Evolutionary conservation across 768 basidiomycete species (phyloP).

Genomic region (Mycena olivaceomarginata): DNA sequence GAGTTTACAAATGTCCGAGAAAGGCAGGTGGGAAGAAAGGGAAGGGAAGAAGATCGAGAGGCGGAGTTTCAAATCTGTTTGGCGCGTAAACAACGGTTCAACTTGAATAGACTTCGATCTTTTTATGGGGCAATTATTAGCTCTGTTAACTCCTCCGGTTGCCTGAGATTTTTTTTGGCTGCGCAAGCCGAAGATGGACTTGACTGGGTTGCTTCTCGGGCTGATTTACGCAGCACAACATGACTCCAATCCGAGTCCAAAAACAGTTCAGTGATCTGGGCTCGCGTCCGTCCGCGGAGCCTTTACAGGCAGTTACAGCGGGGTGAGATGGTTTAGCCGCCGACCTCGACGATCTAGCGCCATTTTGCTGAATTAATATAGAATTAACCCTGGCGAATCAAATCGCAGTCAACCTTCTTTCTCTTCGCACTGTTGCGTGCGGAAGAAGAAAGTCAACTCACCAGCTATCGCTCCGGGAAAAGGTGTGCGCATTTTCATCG

Average conservation of each 20-base stretch:
- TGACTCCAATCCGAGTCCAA: not conserved
- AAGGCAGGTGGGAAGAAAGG: not conserved
- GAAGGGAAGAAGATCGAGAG: not conserved
- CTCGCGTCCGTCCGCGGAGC: not conserved
- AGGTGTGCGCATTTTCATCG: too few relatives aligned
- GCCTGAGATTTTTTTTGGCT: not conserved
- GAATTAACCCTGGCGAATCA: not conserved
- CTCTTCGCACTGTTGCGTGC: too few relatives aligned
- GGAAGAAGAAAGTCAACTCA: too few relatives aligned
- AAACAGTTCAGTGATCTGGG: not conserved
- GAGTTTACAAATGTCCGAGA: not conserved
- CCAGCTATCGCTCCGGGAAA: too few relatives aligned
- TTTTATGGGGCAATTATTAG: too few relatives aligned
- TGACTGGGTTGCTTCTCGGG: not conserved
- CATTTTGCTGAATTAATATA: not conserved
- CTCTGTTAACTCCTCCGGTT: not conserved
- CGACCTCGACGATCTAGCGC: not conserved
- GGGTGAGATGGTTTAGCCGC: not conserved
- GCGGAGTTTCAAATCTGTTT: conserved; percentile 3
- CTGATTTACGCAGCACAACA: not conserved
- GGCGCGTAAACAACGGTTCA: not conserved
- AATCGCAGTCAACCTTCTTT: not conserved
- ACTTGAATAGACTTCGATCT: not conserved
- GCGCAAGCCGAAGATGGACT: not conserved
- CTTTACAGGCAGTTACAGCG: not conserved